Evolutionary conservation across 1,284 basidiomycete genomes (phyloP), one percentile per base, ranked within the genome.

Genomic region (Blastosporella zonata): DNA sequence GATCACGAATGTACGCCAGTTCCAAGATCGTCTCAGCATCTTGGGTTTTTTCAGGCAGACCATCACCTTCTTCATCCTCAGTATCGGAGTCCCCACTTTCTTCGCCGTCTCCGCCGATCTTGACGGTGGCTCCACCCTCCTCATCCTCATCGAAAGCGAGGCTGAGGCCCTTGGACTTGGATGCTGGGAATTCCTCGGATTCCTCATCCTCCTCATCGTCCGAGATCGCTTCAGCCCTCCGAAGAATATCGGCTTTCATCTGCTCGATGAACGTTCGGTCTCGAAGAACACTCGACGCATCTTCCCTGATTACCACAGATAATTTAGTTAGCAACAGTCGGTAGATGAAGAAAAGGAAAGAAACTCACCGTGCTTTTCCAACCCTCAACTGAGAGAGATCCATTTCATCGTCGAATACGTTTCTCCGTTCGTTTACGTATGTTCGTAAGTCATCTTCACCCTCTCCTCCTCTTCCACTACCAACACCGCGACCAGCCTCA

Each of bases 221-320:
- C 0, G 71, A 74, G 43, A 90, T 79, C 18, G 74, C 80, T 58
- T 91, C 85, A 0, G 81, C 85, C 2, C 88, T 77, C 20, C 89
- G 79, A 12, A 93, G 72, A 55, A 93, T 92, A 49, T 85, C 84
- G 0, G 80, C 81, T 60, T 93, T 92, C 76, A 93, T 84, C 58
- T 84, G 74, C 38, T 85, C 83, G 3, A 84, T 77, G 58, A 84
- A 82, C 1, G 75, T 68, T 3, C 75, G 73, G 55, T 90, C 86
- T 25, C 75, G 68, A 1, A 79, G 60, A 6, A 82, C 62, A 8
- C 67, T 61, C 18, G 65, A 56, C 2, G 71, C 72, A 23, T 77
- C 70, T 45, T 73, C 71, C 20, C 79, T 85, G 34, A 15, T 12
- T 37, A 6, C 20, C 18, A 35, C 20, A 37, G 3, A 5, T 12